These are phyloP conservation scores for Chaetothyriales sp. DNA, from an alignment of 2,329 filamentous ascomycete species.

Conservation along the genomic window DNA sequence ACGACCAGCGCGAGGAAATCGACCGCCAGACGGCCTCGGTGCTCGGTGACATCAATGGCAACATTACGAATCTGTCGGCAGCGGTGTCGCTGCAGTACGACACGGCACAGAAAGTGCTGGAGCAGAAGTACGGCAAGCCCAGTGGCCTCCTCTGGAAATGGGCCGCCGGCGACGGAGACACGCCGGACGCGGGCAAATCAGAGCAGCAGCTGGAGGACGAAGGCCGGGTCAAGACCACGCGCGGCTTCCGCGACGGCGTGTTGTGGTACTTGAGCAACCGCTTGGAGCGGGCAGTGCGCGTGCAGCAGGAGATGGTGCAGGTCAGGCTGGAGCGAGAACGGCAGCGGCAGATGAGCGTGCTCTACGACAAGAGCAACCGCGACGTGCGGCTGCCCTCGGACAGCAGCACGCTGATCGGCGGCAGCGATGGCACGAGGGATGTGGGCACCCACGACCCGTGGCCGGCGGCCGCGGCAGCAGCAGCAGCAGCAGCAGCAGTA, in stretches of 20 bases:
- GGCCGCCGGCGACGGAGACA: constrained; percentile 43
- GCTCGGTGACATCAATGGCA: constrained; percentile 69
- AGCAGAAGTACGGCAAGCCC: constrained; percentile 53
- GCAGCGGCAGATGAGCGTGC: constrained; percentile 75
- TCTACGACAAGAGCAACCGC: constrained; percentile 50
- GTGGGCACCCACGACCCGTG: constrained; percentile 14
- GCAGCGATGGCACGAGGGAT: constrained; percentile 19
- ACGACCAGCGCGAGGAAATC: constrained; percentile 71
- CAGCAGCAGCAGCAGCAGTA: too few relatives aligned
- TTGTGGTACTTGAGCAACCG: constrained; percentile 67
- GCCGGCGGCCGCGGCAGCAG: neutral
- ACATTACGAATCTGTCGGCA: constrained; percentile 65
- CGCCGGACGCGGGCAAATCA: constrained; percentile 37
- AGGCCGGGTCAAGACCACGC: constrained; percentile 51
- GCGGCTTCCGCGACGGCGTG: constrained; percentile 64
- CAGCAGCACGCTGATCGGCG: constrained; percentile 14
- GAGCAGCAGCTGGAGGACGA: constrained; percentile 61
- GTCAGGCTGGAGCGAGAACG: constrained; percentile 68
- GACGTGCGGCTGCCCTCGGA: constrained; percentile 5
- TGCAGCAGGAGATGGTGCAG: constrained; percentile 88
- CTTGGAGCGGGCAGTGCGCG: constrained; percentile 60
- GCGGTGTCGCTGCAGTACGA: constrained; percentile 71
- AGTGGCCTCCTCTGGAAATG: constrained; percentile 48
- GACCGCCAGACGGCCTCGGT: constrained; percentile 77
- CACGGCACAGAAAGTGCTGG: constrained; percentile 55